A percentile compares a stretch with the other conserved stretches of the same genome.
Conservation (phyloP, 164 flowering plant species). For the Stephania cephalantha region DNA sequence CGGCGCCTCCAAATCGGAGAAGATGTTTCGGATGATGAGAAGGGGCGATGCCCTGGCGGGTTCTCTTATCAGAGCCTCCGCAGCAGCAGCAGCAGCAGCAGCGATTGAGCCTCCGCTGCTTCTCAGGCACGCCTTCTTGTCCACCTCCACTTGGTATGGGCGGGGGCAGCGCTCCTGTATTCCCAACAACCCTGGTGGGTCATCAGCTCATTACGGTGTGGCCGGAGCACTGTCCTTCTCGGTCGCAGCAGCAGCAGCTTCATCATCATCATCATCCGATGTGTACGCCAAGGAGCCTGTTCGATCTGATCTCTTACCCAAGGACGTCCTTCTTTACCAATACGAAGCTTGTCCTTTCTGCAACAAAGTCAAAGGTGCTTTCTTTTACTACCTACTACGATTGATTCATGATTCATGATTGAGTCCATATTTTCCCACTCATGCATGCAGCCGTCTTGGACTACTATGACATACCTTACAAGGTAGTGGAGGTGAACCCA, state of each 20-base stretch:
- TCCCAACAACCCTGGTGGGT: slow-evolving; percentile 3
- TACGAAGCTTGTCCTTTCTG: slow-evolving; percentile 99
- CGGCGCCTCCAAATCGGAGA: not conserved
- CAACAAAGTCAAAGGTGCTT: slow-evolving; percentile 84
- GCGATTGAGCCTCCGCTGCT: not conserved
- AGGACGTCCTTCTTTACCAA: slow-evolving; percentile 88
- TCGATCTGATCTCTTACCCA: slow-evolving; percentile 32
- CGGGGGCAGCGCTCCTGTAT: slow-evolving; percentile 3
- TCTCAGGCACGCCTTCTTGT: slow-evolving; percentile 7
- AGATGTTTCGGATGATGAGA: not conserved
- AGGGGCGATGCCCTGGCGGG: not conserved
- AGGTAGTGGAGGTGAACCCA: slow-evolving; percentile 93
- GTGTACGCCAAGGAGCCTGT: slow-evolving; percentile 54
- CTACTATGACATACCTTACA: slow-evolving; percentile 77
- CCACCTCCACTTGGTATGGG: slow-evolving; percentile 9
- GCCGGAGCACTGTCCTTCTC: slow-evolving; percentile 51
- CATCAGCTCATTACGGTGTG: slow-evolving; percentile 7
- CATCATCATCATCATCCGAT: slow-evolving; percentile 19
- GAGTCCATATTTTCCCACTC: no score
- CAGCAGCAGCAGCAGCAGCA: not conserved
- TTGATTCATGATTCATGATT: no score
- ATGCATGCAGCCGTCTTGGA: slow-evolving; percentile 66
- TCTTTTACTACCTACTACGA: not conserved
- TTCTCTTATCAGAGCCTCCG: not conserved
- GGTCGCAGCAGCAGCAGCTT: slow-evolving; percentile 35